Evolutionary conservation across 2,329 filamentous ascomycete genomes (phyloP).

Genomic region (Alternaria dauci): DNA sequence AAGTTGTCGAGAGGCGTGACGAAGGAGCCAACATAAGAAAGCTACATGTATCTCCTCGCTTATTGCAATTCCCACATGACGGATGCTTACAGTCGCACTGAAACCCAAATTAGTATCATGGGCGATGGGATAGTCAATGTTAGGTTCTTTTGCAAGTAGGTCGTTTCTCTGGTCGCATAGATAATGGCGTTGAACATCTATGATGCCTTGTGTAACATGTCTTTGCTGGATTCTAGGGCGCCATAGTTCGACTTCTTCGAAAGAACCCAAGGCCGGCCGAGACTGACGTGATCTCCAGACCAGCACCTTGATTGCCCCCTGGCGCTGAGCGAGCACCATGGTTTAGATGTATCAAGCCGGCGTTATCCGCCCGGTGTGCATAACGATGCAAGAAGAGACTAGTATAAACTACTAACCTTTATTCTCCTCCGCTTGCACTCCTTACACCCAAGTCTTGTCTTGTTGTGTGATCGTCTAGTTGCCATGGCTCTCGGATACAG

Average conservation of each 20-base stretch:
- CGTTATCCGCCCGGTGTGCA: neutral
- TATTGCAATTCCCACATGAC: conserved; percentile 45
- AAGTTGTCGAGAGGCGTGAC: conserved; percentile 34
- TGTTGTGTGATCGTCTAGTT: conserved; percentile 47
- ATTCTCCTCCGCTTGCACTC: conserved; percentile 49
- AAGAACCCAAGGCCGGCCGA: neutral
- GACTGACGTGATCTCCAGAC: neutral
- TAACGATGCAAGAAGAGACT: neutral
- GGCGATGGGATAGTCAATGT: neutral
- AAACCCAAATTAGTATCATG: conserved; percentile 22
- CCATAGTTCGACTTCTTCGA: neutral
- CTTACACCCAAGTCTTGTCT: conserved; percentile 46
- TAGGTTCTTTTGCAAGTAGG: neutral
- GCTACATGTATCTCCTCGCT: conserved; percentile 43
- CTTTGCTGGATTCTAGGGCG: neutral
- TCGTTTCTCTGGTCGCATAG: neutral
- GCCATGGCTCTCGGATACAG: conserved; percentile 27
- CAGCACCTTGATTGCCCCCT: neutral
- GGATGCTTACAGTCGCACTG: conserved; percentile 48
- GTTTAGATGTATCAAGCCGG: neutral
- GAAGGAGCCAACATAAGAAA: conserved; percentile 45
- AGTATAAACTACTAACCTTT: conserved; percentile 35
- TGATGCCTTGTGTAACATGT: neutral
- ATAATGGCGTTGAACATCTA: neutral
- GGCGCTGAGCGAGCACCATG: neutral